phyloP scores from a whole-genome alignment of 495 filamentous ascomycete species.

The Astrothelium macrocarpum region DNA sequence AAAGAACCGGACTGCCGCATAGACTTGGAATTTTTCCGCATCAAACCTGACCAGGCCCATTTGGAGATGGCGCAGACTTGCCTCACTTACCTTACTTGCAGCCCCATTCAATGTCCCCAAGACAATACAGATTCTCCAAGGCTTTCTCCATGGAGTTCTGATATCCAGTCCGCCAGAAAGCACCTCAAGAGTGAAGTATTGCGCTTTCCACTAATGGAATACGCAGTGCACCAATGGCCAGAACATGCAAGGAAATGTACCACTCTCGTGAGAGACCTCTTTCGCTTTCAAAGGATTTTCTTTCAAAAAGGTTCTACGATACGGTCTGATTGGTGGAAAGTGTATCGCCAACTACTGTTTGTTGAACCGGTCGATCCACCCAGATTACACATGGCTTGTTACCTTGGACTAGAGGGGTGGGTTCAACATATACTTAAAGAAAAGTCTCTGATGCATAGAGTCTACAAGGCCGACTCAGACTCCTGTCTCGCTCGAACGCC shows the following conservation, averaged over 20 bases:
- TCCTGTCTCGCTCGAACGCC: too few relatives aligned
- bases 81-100: neutral
- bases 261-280: neutral
- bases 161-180: too few relatives aligned
- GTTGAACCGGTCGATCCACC: too few relatives aligned
- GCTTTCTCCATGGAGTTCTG: neutral
- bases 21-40: constrained; percentile 19
- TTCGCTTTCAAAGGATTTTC: neutral
- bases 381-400: too few relatives aligned
- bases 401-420: too few relatives aligned
- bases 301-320: neutral
- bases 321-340: too few relatives aligned
- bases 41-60: constrained; percentile 8
- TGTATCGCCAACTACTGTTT: too few relatives aligned
- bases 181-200: too few relatives aligned
- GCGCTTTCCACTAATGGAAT: neutral
- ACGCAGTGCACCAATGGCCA: neutral
- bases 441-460: too few relatives aligned
- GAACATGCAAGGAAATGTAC: neutral
- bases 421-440: too few relatives aligned
- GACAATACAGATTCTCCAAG: neutral
- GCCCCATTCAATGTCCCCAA: neutral
- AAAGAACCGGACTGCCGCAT: constrained; percentile 11
- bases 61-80: neutral
- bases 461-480: too few relatives aligned